phyloP scores from a whole-genome alignment of 1,284 basidiomycete species.

The Cutaneotrichosporon sp. region DNA sequence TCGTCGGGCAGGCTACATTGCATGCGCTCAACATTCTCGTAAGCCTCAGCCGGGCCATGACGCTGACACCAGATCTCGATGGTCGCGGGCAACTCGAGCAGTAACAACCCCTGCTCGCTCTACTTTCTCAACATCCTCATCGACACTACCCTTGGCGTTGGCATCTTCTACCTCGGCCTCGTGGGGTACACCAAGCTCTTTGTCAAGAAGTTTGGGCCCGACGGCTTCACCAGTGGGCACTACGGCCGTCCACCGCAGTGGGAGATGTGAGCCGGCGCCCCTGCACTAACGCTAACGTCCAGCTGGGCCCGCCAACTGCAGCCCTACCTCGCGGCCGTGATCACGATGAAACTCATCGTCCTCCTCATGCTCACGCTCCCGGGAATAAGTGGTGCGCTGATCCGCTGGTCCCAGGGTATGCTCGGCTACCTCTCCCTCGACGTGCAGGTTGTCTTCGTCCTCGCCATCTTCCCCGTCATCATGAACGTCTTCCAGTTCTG shows the following conservation, averaged over 20 bases:
- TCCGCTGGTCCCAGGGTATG: constrained; percentile 75
- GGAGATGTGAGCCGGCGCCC: constrained; percentile 36
- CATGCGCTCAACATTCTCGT: constrained; percentile 84
- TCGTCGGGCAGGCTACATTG: constrained; percentile 86
- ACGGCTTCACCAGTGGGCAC: constrained; percentile 81
- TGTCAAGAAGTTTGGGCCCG: constrained; percentile 64
- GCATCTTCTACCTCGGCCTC: constrained; percentile 78
- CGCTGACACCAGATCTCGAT: constrained; percentile 45
- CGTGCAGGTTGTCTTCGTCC: constrained; percentile 80
- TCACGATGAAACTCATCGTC: constrained; percentile 88
- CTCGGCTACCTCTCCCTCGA: constrained; percentile 74
- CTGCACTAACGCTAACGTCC: not conserved
- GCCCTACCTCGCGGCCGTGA: constrained; percentile 79
- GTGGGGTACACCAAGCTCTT: constrained; percentile 69
- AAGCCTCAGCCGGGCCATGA: constrained; percentile 23
- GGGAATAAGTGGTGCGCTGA: constrained; percentile 66
- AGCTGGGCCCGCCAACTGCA: constrained; percentile 81
- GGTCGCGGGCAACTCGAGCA: constrained; percentile 62
- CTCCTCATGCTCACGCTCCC: constrained; percentile 65
- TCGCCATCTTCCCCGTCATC: constrained; percentile 88
- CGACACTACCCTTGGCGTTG: constrained; percentile 85
- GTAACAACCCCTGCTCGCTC: constrained; percentile 80
- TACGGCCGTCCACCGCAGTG: constrained; percentile 74
- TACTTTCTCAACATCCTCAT: constrained; percentile 95
- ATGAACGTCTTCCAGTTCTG: constrained; percentile 82